These are phyloP conservation scores for Echinochloa phyllopogon DNA, from an alignment of 176 grass and related monocot genomes.

Conservation along the genomic window DNA sequence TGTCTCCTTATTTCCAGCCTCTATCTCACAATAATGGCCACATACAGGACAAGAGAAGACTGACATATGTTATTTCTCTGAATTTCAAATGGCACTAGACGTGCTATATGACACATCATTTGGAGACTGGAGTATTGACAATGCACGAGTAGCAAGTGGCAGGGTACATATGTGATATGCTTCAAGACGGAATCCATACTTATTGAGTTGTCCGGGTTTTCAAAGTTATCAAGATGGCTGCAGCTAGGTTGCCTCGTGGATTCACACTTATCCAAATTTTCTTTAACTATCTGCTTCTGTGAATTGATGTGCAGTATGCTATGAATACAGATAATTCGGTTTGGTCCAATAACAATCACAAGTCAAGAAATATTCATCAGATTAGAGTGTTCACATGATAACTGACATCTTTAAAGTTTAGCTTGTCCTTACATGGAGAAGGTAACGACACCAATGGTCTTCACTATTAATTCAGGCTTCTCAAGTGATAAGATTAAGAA, in stretches of 20 bases:
- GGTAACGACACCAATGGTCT: not conserved
- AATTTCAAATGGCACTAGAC: conserved; percentile 31
- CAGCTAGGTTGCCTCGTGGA: conserved; percentile 27
- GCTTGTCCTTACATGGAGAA: not conserved
- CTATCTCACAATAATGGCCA: not conserved
- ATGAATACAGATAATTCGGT: not conserved
- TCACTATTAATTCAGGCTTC: not conserved
- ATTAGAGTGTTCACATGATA: not conserved
- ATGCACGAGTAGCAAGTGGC: not conserved
- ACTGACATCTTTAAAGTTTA: not conserved
- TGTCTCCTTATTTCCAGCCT: not conserved
- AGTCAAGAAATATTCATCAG: not conserved
- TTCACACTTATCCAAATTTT: conserved; percentile 37
- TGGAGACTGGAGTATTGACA: not conserved
- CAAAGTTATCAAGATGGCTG: conserved; percentile 8
- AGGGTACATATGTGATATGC: not conserved
- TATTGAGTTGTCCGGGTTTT: not conserved
- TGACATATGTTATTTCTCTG: not conserved
- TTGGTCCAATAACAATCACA: not conserved
- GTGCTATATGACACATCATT: not conserved
- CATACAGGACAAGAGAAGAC: not conserved
- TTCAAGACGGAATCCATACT: conserved; percentile 28
- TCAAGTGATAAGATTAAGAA: not conserved
- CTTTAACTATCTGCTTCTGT: not conserved
- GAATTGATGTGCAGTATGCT: not conserved